These are phyloP conservation scores for Dactylellina haptotyla DNA, from an alignment of 2,329 filamentous ascomycete genomes.

Conservation along the genomic window DNA sequence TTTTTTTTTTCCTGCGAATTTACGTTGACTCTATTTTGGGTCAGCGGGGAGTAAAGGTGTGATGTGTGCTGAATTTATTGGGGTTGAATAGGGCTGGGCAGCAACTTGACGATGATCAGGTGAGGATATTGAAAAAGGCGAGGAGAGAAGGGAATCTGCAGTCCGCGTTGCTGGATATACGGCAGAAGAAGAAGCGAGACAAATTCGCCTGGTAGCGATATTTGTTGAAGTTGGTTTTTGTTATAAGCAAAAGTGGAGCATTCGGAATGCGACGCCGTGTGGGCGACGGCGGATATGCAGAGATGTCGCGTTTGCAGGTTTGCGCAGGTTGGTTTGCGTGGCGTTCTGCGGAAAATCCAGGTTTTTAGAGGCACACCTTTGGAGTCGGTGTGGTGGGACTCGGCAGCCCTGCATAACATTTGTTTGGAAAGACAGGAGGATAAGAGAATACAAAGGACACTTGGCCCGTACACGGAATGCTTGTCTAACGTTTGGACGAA, in stretches of 20 bases:
- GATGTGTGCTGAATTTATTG: conserved; percentile 34
- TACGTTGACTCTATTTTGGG: conserved; percentile 1
- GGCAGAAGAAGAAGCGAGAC: conserved; percentile 86
- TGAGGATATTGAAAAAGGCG: conserved; percentile 82
- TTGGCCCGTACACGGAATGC: neutral
- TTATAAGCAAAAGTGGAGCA: conserved; percentile 13
- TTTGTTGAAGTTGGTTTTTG: neutral
- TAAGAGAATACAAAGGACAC: conserved; percentile 10
- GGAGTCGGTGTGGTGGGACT: conserved; percentile 41
- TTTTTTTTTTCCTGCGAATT: conserved; percentile 2
- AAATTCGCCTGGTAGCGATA: conserved; percentile 68
- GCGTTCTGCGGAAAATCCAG: conserved; percentile 30
- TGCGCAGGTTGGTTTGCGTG: too few species aligned
- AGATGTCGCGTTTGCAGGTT: conserved; percentile 13
- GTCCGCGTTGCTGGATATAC: conserved; percentile 80
- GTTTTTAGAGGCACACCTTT: conserved; percentile 32
- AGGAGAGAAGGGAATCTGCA: conserved; percentile 86
- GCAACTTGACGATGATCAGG: conserved; percentile 82
- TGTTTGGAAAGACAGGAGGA: neutral
- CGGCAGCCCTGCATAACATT: conserved; percentile 28
- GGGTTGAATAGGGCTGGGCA: conserved; percentile 68
- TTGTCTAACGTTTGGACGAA: too few species aligned
- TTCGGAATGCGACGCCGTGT: conserved; percentile 23
- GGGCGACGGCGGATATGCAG: conserved; percentile 24
- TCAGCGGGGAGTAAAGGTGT: neutral